Evolutionary conservation across 73 alveolate species (phyloP).

Genomic region (Tetrahymena elliotti): DNA sequence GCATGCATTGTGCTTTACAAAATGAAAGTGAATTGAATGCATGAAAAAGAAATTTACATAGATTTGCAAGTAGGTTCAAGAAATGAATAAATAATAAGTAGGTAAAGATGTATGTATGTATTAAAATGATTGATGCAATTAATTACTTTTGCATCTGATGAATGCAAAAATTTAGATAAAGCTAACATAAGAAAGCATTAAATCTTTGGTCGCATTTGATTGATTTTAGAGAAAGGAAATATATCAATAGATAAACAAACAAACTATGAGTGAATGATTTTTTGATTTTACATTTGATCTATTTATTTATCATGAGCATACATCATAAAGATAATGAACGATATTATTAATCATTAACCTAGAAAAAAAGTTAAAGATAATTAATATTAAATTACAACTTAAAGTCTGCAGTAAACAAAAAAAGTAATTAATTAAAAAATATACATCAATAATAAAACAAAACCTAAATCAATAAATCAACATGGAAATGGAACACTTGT

Average conservation of each 20-base stretch:
- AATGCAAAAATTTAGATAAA: neutral
- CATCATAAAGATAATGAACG: no score
- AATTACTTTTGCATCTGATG: neutral
- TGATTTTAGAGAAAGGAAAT: neutral
- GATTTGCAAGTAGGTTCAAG: no score
- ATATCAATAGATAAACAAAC: no score
- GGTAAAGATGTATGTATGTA: neutral
- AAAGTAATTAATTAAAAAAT: neutral
- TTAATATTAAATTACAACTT: neutral
- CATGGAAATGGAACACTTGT: neutral
- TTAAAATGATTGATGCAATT: neutral
- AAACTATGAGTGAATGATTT: no score
- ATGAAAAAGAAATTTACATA: neutral
- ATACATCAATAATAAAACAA: neutral
- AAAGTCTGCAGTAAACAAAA: neutral
- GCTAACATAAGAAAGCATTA: neutral
- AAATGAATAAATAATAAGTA: neutral
- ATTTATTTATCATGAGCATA: no score
- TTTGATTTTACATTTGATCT: neutral
- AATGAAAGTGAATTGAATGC: no score
- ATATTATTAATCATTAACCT: no score
- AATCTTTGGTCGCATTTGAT: neutral
- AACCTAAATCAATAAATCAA: neutral
- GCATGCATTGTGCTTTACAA: neutral
- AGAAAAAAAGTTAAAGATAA: neutral